Percentiles rank a stretch among this genome's conserved stretches.
Evolutionary conservation across 768 basidiomycete genomes (phyloP).

Genomic region (Lyophyllum atratum): DNA sequence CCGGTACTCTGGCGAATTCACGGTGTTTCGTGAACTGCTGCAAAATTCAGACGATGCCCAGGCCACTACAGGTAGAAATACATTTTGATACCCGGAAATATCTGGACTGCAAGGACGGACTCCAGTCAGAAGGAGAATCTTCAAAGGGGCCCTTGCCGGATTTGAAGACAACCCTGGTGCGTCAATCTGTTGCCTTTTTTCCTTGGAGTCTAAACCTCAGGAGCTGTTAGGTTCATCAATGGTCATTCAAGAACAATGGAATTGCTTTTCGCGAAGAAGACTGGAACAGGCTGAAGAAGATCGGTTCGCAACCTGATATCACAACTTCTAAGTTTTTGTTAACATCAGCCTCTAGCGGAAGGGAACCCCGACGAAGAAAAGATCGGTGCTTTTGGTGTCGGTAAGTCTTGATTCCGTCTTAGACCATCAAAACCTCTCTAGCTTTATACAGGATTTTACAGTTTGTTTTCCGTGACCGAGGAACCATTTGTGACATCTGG

Average conservation of each 20-base stretch:
- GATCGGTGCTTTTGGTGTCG: constrained; percentile 95
- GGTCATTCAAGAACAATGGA: constrained; percentile 90
- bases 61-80: constrained; percentile 74
- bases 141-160: constrained; percentile 47
- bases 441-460: constrained; percentile 61
- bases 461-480: constrained; percentile 81
- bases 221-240: constrained; percentile 63
- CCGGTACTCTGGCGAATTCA: constrained; percentile 93
- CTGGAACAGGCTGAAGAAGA: constrained; percentile 89
- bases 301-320: constrained; percentile 48
- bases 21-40: constrained; percentile 79
- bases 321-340: not conserved
- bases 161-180: constrained; percentile 63
- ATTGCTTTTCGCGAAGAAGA: constrained; percentile 81
- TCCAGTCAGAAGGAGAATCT: constrained; percentile 7
- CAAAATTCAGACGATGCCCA: constrained; percentile 96
- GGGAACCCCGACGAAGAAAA: constrained; percentile 95
- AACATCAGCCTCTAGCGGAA: constrained; percentile 54
- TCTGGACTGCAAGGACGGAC: constrained; percentile 32
- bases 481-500: constrained; percentile 83
- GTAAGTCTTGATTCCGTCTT: constrained; percentile 32
- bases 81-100: constrained; percentile 69
- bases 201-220: not conserved
- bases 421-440: not conserved
- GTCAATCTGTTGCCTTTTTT: constrained; percentile 18